Evolutionary conservation across 1,284 basidiomycete genomes (phyloP), one percentile per base, ranked within the genome.

Genomic region (Leccinum pallidistipes): DNA sequence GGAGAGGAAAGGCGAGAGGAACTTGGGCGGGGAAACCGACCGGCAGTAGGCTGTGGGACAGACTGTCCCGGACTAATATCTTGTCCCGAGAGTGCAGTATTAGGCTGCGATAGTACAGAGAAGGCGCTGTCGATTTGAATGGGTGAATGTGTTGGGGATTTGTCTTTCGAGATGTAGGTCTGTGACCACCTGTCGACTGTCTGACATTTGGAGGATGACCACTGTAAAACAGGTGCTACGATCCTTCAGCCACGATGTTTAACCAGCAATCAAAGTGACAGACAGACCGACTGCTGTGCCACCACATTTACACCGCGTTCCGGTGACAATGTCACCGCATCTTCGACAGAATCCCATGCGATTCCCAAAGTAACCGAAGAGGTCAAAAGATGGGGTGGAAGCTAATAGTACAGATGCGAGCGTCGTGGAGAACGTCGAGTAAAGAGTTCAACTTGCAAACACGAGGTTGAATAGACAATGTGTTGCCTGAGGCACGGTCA

Each of bases 291-390:
- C 91, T 59, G 88, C 78, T 24, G 80, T 78, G 57, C 91, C 91
- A 66, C 91, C 91, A 74, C 90, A 92, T 76, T 85, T 87, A 74
- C 90, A 91, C 59, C 86, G 85, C 54, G 77, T 74, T 51, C 85
- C 86, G 51, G 79, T 70, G 31, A 92, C 90, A 63, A 92, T 91
- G 65, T 92, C 87, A 63, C 90, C 91, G 68, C 90, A 92, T 74
- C 88, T 81, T 64, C 88, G 82, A 76, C 91, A 92, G 67, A 92
- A 92, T 29, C 87, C 88, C 90, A 92, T 92, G 31, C 27, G 52
- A 65, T 56, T 52, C 50, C 29, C 18, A 43, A 34, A 34, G 27
- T 32, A 34, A 5, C 40, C 36, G 34, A 45, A 50, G 54, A 12
- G 27, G 27, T 29, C 27, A 29, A 57, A 45, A 43, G 29, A 21